phyloP scores from a whole-genome alignment of 345 rosid genomes.

The Hirschfeldia incana region DNA sequence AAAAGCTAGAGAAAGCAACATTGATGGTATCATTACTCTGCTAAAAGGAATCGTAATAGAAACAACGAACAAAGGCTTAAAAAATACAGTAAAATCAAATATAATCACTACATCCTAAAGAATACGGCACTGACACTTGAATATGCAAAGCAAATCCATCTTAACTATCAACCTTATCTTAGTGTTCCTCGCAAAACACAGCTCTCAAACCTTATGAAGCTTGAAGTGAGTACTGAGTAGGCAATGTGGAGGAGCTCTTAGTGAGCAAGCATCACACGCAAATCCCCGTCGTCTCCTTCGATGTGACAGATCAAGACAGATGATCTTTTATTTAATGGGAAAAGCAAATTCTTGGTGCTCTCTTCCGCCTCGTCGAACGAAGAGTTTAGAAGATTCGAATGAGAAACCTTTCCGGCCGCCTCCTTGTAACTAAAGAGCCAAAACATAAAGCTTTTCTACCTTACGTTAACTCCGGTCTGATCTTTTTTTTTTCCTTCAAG shows the following conservation, averaged over 20 bases:
- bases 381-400: too few species aligned
- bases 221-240: too few species aligned
- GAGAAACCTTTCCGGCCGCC: too few species aligned
- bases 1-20: conserved; percentile 11
- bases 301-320: conserved; percentile 81
- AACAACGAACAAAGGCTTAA: background rate
- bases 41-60: background rate
- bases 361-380: conserved; percentile 51
- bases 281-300: conserved; percentile 72
- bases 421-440: too few species aligned
- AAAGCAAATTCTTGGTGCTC: conserved; percentile 59
- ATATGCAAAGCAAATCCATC: background rate
- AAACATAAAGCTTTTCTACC: background rate
- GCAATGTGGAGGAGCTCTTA: too few species aligned
- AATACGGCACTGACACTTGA: background rate
- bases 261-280: conserved; percentile 51
- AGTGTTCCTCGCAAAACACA: conserved; percentile 1
- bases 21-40: background rate
- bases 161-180: background rate
- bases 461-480: background rate
- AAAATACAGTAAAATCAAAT: background rate
- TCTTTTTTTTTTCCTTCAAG: background rate
- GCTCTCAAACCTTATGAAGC: background rate
- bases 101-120: background rate
- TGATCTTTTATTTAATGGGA: conserved; percentile 54